Evolutionary conservation across 2,329 filamentous ascomycete genomes (phyloP), one percentile per base, ranked within the genome.

Genomic region (Xylaria polymorpha): DNA sequence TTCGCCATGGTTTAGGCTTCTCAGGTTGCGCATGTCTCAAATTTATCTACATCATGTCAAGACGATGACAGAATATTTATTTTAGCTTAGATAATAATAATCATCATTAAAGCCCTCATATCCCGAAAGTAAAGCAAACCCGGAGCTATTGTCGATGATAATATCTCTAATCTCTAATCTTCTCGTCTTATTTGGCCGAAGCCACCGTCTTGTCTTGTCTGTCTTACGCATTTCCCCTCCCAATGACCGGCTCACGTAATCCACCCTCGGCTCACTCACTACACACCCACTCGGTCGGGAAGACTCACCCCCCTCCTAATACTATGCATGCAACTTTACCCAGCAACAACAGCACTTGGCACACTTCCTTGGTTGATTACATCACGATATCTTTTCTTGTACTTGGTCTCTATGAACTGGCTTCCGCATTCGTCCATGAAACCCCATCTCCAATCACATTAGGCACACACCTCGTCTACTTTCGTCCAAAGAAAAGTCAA

Each of bases 271-370:
- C 22, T 14, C 32, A 14, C 39, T 57, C 14, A 57, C 41, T 48
- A 46, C 65, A 68, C 68, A 68, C 68, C 68, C 65, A 63, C 61
- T 68, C 59, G 61, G 35, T 68, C 59, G 61, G 35, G 20, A 64
- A 50, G 10, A 51, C 57, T 15, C 62, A 71, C 58, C 63, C 66
- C 62, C 66, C 62, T 59, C 46, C 32, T 20, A 25, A 15, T 61
- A 8, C 35, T 32, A 58, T 39, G 59, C 55, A 66, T 70, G 53
- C 55, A 56, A 51, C 53, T 41, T 37, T 39, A 59, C 43, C 43
- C 48, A 60, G 46, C 22, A 53, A 58, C 35, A 57, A 20, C 44
- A 51, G n/a, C 35, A 63, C 35, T 63, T 61, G 59, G 14, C 62
- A 64, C 59, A 37, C 50, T 60, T 59, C 59, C 55, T 59, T 44